Percentiles rank a stretch among this genome's conserved stretches.
Conservation (phyloP, 2,329 filamentous ascomycete species). For the Trichoderma simmonsii region DNA sequence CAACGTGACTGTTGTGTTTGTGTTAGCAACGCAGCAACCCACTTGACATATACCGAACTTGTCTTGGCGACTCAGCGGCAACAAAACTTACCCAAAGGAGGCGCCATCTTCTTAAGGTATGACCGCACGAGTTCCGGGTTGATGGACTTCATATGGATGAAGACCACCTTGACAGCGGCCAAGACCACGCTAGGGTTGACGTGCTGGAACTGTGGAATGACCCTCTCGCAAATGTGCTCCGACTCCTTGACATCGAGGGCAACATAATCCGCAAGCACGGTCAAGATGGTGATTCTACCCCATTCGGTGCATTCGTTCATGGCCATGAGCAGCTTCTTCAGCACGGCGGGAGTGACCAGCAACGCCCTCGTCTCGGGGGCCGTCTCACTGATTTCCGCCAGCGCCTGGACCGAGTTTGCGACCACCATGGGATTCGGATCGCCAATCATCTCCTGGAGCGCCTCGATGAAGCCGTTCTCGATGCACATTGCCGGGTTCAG, state of each 20-base stretch:
- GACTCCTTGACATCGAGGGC: constrained; percentile 89
- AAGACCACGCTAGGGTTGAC: constrained; percentile 96
- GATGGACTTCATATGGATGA: constrained; percentile 88
- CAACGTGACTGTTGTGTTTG: constrained; percentile 67
- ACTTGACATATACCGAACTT: not conserved
- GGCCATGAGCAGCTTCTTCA: constrained; percentile 96
- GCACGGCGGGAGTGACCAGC: constrained; percentile 72
- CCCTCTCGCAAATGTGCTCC: constrained; percentile 96
- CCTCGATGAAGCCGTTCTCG: constrained; percentile 94
- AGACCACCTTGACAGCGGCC: constrained; percentile 96
- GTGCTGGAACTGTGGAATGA: constrained; percentile 95
- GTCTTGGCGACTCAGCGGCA: not conserved
- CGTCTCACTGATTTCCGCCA: constrained; percentile 86
- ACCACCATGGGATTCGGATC: constrained; percentile 99
- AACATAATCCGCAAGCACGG: constrained; percentile 83
- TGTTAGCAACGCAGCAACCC: not conserved
- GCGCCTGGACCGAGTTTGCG: constrained; percentile 90
- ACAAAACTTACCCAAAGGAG: constrained; percentile 68
- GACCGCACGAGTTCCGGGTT: constrained; percentile 74
- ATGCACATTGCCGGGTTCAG: constrained; percentile 89
- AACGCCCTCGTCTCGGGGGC: constrained; percentile 88
- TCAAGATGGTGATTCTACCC: constrained; percentile 91
- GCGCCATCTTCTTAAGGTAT: constrained; percentile 98
- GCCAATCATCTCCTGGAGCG: constrained; percentile 89
- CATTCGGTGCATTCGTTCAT: constrained; percentile 98